Base-by-base conservation (phyloP, 2,329 filamentous ascomycete species). In the Venturiaceae sp. region DNA sequence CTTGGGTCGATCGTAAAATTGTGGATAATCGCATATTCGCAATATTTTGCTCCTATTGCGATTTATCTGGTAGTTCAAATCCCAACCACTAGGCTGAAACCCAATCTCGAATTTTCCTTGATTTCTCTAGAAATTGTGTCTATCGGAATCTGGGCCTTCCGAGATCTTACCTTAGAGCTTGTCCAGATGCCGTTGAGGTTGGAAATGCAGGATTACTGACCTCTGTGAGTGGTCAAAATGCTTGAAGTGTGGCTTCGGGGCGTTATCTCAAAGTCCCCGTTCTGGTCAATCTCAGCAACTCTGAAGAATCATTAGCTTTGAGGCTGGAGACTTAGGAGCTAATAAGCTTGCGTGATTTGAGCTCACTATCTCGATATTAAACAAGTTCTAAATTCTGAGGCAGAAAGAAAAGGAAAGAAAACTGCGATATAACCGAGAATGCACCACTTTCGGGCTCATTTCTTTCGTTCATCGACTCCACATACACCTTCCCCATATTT, bases 31-130 rank as follows among this genome's bases (percentile, higher is more conserved):
- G n/a, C n/a, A 53, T 36, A 53, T 53, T 53, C 52, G 52, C 32
- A 26, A 53, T 53, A 21, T 53, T 13, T 30, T 36, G 52, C 52
- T 53, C 52, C 52, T 36, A 53, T 53, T 36, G 16, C 52, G 52
- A 53, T 34, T 53, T 36, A 11, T n/a, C 5, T 34, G 30, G 4
- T 53, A 19, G 28, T 46, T 13, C 14, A 23, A n/a, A 21, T n/a
- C n/a, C 13, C 41, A 46, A 46, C 9, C 41, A 46, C 41, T 2
- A 3, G 21, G 37, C 37, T n/a, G 8, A 39, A 7, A n/a, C 46
- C 46, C 14, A 7, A 21, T 26, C 9, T 30, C 23, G 30, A 28
- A 53, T 2, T 3, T n/a, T 34, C 30, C 33, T n/a, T 19, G n/a
- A 16, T 13, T 6, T 9, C 14, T 53, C 23, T 6, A 14, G 16